These are phyloP conservation scores for Teunomyces panamensis DNA, from an alignment of 805 yeast genomes.

Conservation along the genomic window DNA sequence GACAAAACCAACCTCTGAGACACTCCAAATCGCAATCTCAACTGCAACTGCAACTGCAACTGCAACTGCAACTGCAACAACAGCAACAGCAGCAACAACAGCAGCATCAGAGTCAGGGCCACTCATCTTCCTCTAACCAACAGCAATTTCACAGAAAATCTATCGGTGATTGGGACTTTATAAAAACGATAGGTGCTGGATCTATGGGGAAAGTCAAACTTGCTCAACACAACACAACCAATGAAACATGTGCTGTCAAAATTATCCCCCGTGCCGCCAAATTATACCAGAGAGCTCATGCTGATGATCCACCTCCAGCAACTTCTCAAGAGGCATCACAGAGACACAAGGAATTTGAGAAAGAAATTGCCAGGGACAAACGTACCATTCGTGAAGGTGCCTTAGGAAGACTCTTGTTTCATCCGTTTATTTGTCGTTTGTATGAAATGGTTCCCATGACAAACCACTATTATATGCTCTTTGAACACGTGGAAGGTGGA, in stretches of 20 bases:
- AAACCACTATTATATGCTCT: constrained; percentile 92
- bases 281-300: constrained; percentile 68
- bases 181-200: constrained; percentile 95
- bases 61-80: constrained; percentile 1
- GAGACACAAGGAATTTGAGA: constrained; percentile 68
- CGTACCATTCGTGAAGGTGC: constrained; percentile 96
- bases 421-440: constrained; percentile 86
- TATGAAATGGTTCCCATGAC: constrained; percentile 97
- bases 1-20: neutral
- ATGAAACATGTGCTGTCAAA: constrained; percentile 85
- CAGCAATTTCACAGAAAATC: constrained; percentile 77
- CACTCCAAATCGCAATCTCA: constrained; percentile 3
- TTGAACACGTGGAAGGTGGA: constrained; percentile 96
- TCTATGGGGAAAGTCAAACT: constrained; percentile 98
- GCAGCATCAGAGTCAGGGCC: constrained; percentile 7
- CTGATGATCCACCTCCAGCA: constrained; percentile 62
- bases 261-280: constrained; percentile 89
- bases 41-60: constrained; percentile 7
- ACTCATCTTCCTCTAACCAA: constrained; percentile 3
- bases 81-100: constrained; percentile 2
- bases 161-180: constrained; percentile 95
- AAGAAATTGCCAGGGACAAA: constrained; percentile 85
- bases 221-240: constrained; percentile 80
- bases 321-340: constrained; percentile 56
- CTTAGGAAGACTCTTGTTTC: constrained; percentile 82